These are phyloP conservation scores for Seminavis robusta DNA, from an alignment of 108 stramenopile genomes.

Conservation along the genomic window DNA sequence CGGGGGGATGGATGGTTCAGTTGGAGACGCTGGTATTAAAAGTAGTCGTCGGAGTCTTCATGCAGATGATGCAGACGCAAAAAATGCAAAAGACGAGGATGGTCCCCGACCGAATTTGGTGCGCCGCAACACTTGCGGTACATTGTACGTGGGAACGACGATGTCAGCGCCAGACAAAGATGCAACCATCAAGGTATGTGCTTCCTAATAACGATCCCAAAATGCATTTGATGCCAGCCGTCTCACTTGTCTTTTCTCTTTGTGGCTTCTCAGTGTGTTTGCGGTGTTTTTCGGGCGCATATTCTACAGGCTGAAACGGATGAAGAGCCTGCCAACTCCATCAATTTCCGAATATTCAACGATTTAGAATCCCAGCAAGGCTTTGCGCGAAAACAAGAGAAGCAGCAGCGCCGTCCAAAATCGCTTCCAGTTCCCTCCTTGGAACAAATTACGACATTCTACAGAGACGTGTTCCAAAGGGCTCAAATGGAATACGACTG, in stretches of 20 bases:
- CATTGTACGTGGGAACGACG: constrained; percentile 82
- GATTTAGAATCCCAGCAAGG: constrained; percentile 9
- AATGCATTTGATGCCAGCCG: too few species aligned
- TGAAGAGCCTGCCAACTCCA: constrained; percentile 38
- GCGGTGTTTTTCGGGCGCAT: constrained; percentile 89
- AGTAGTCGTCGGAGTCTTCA: too few species aligned
- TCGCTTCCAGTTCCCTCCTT: constrained; percentile 38
- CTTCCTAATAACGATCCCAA: background rate
- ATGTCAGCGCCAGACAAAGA: constrained; percentile 93
- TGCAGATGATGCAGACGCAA: too few species aligned
- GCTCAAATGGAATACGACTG: constrained; percentile 93
- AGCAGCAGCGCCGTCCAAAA: background rate
- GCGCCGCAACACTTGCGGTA: constrained; percentile 90
- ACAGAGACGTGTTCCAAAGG: constrained; percentile 75
- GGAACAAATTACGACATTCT: constrained; percentile 72
- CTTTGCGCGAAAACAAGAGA: background rate
- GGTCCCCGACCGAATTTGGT: constrained; percentile 36
- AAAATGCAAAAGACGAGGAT: too few species aligned
- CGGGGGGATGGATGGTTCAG: too few species aligned
- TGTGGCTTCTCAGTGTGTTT: constrained; percentile 59
- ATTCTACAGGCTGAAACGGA: constrained; percentile 46
- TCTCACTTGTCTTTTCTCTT: background rate
- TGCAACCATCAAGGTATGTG: constrained; percentile 85
- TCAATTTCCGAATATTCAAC: constrained; percentile 27
- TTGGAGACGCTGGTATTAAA: too few species aligned